A percentile compares a stretch with the other conserved stretches of the same genome.
Evolutionary conservation across 2,329 filamentous ascomycete species (phyloP).

Genomic region (Colletotrichum plurivorum): DNA sequence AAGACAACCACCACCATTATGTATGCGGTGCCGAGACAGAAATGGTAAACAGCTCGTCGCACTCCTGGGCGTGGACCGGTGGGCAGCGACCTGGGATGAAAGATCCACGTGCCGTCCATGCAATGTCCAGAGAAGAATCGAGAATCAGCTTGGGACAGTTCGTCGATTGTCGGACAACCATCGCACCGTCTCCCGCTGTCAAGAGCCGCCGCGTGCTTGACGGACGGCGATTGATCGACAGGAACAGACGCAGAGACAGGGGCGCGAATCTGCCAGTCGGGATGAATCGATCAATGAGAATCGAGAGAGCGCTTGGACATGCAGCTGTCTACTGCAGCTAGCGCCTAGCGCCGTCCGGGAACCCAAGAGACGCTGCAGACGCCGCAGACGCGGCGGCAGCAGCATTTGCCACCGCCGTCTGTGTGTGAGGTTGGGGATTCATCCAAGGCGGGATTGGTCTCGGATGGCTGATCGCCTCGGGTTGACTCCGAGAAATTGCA

Average conservation of each 20-base stretch:
- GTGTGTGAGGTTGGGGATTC: not conserved
- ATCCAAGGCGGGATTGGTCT: too few relatives aligned
- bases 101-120: too few relatives aligned
- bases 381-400: not conserved
- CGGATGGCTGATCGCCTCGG: not conserved
- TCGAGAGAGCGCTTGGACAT: slow-evolving; percentile 17
- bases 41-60: not conserved
- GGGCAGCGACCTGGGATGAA: not conserved
- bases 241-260: slow-evolving; percentile 8
- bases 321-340: slow-evolving; percentile 27
- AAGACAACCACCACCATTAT: not conserved
- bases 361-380: slow-evolving; percentile 24
- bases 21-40: not conserved
- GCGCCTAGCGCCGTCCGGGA: slow-evolving; percentile 34
- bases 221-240: slow-evolving; percentile 17
- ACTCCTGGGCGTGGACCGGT: not conserved
- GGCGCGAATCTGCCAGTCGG: not conserved
- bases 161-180: too few relatives aligned
- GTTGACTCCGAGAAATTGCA: not conserved
- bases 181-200: too few relatives aligned
- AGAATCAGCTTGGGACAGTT: too few relatives aligned
- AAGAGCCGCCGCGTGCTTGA: not conserved
- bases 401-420: slow-evolving; percentile 18
- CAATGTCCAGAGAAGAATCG: too few relatives aligned
- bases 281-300: not conserved